Evolutionary conservation across 176 grass and related monocot species (phyloP), one percentile per base, ranked within the genome.

Genomic region (Musa acuminata): DNA sequence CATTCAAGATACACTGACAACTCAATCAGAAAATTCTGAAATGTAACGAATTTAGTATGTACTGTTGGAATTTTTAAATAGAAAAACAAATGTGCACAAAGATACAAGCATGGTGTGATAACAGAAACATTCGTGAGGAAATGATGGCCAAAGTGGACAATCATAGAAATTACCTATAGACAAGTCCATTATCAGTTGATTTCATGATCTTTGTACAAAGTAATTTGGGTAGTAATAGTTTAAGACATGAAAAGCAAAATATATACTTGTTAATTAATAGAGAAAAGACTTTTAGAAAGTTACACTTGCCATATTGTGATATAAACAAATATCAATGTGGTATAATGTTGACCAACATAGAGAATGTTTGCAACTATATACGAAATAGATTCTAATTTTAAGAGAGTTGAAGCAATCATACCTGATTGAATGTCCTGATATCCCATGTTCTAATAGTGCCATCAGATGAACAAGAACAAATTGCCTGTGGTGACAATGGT

Each of bases 381-480:
- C 9, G 22, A 51, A 9, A 19, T 1, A 26, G 3, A 71, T 13
- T 13, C 13, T n/a, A 20, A 51, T 1, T 24, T 68, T 43, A 43
- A 43, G 4, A 43, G 35, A 43, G 35, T 43, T 43, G 35, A 4
- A 43, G 35, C 35, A 43, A 77, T 76, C 5, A 80, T 80, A 98
- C 94, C 94, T 93, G 90, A 52, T 98, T 85, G 60, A 89, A 89
- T 82, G 59, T 88, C 68, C 94, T 98, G 55, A 86, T 82, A 79
- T 98, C 94, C 94, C 94, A 98, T 51, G 90, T 88, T 88, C 90
- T 93, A 55, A 98, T 75, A 68, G 94, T 98, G 52, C 90, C 87
- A 78, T 98, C 90, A 59, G 72, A 86, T 60, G 94, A 98, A 75
- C 84, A 93, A 51, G 94, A 98, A 81, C 85, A 98, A 26, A 98